Evolutionary conservation across 306 rosid species (phyloP), one percentile per base, ranked within the genome.

Genomic region (Betula pendula): DNA sequence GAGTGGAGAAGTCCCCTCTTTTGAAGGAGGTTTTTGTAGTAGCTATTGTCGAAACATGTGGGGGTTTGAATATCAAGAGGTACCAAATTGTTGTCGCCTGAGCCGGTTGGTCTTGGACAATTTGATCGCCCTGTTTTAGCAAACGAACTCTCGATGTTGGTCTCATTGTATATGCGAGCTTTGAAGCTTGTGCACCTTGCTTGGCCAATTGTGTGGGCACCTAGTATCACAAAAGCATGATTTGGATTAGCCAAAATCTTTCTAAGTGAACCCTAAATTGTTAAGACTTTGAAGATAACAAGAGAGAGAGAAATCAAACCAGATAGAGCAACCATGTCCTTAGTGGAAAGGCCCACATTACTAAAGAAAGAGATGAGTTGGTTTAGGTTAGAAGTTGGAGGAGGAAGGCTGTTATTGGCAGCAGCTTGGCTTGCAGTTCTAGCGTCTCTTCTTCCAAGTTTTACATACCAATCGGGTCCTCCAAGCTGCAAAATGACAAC

Each of bases 391-490:
- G 86, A 89, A 51, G 88, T 73, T 33, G 97, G 98, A 71, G 85
- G 72, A 20, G 98, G 98, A 55, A 95, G 89, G 47, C 72, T 79
- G 0, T 76, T 89, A 74, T 95, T 92, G 17, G 98, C 96, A 16
- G 90, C 97, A 14, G 95, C 76, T 42, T 29, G 82, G 82, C 97
- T 95, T 0, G 98, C 60, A 0, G 87, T 90, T 45, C 29, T 90
- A 0, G 96, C 81, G 43, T 95, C 98, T 83, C 97, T 90, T 86
- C 98, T 89, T 79, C 97, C 97, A 60, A 95, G 81, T 71, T 90
- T 95, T 1, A 90, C 96, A 53, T 89, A 73, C 98, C 98, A 95
- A 17, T 2, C 71, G 27, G 95, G 96, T 0, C 98, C 98, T 74
- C 93, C 96, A 38, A 95, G 96, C 98, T 95, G 43, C 73, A 78